Evolutionary conservation across 2,329 filamentous ascomycete species (phyloP), one percentile per base, ranked within the genome.

Genomic region (Botrytis byssoidea): DNA sequence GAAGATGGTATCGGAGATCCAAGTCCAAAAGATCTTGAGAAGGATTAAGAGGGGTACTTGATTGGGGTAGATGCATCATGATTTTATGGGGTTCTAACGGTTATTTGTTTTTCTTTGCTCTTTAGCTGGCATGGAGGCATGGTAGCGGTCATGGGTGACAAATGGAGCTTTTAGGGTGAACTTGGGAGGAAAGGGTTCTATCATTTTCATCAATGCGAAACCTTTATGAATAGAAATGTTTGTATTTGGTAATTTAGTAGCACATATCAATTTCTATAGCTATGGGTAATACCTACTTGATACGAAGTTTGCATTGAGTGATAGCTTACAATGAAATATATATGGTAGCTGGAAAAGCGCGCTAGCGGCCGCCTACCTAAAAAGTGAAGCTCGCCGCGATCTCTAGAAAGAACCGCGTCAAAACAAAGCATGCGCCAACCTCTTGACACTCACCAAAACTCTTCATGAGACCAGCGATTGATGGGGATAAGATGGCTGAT

Each of bases 1-100:
- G 97, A 98, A 83, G 94, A 98, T 82, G 96, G 96, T 61, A 99
- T 99, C 80, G 94, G 94, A 42, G 96, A 99, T 82, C 96, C 96
- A 63, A 93, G 92, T 74, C 95, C 96, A 64, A 99, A 99, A 86
- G 96, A 99, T 80, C 83, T 95, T 82, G 95, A 98, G 81, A 97
- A 97, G 84, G 92, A 94, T 73, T 81, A 78, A 78, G 67, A 46
- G 22, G 18, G 59, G 1, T 40, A n/a, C 22, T 25, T 68, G 12
- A 16, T 9, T 35, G 51, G 29, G 20, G 40, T 16, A 37, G 8
- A 68, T 60, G 25, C 37, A 44, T 42, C n/a, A 67, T n/a, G 51
- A 72, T 61, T 40, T 60, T 29, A 66, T 57, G 40, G 32, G 44
- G 9, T 68, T 68, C 35, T 51, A 7, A 68, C 61, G 51, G 40